Evolutionary conservation across 768 basidiomycete species (phyloP).

Genomic region (Podaxis mareebaensis): DNA sequence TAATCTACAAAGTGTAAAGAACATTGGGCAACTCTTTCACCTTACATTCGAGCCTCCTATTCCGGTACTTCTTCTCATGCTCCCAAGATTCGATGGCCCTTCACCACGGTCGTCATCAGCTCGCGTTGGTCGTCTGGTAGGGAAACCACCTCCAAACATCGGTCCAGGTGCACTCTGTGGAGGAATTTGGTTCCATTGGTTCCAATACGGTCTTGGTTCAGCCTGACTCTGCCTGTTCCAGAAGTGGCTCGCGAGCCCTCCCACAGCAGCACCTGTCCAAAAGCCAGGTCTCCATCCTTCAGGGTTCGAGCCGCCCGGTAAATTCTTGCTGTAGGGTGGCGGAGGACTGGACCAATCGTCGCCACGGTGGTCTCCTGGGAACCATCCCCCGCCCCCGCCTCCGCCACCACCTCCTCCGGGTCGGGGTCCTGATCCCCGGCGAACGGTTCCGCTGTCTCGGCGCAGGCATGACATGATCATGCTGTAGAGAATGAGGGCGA

Average conservation of each 20-base stretch:
- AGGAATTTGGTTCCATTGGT: slow-evolving; percentile 22
- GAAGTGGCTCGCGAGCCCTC: slow-evolving; percentile 64
- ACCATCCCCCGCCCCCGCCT: slow-evolving; percentile 45
- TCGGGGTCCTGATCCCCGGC: slow-evolving; percentile 31
- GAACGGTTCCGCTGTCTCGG: slow-evolving; percentile 22
- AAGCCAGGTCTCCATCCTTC: slow-evolving; percentile 70
- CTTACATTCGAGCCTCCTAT: slow-evolving; percentile 77
- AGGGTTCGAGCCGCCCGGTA: slow-evolving; percentile 24
- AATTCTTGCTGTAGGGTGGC: slow-evolving; percentile 59
- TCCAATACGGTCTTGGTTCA: slow-evolving; percentile 27
- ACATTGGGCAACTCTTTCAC: slow-evolving; percentile 31
- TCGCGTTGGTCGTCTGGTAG: slow-evolving; percentile 24
- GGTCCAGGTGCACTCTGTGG: slow-evolving; percentile 16
- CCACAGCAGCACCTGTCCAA: slow-evolving; percentile 80
- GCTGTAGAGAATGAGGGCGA: slow-evolving; percentile 56
- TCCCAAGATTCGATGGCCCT: slow-evolving; percentile 67
- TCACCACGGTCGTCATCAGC: slow-evolving; percentile 58
- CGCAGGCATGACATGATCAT: slow-evolving; percentile 57
- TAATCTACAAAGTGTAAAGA: not conserved
- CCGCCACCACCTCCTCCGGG: slow-evolving; percentile 42
- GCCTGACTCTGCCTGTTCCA: slow-evolving; percentile 38
- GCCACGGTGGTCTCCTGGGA: slow-evolving; percentile 46
- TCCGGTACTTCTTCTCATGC: slow-evolving; percentile 77
- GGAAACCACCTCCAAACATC: slow-evolving; percentile 22
- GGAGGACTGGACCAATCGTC: slow-evolving; percentile 37